Percentiles rank a stretch among this genome's conserved stretches.
These are phyloP conservation scores for Echium plantagineum DNA, from an alignment of 257 asterid genomes.

Conservation along the genomic window DNA sequence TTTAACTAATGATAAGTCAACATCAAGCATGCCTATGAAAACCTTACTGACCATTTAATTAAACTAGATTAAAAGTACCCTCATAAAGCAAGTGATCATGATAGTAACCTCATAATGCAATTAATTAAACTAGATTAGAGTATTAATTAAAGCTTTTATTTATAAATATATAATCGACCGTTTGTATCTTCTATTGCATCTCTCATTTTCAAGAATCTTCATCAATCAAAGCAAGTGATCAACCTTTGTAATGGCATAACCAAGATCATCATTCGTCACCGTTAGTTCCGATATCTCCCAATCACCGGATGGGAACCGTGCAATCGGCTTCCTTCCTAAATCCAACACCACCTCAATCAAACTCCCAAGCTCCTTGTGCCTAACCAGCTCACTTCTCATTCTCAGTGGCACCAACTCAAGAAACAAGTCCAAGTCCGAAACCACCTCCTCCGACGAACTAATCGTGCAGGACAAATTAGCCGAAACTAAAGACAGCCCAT, in stretches of 20 bases:
- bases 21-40: no score
- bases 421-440: conserved; percentile 79
- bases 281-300: conserved; percentile 68
- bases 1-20: no score
- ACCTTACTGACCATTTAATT: no score
- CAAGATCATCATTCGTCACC: conserved; percentile 71
- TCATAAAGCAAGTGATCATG: no score
- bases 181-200: background rate
- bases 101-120: no score
- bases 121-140: no score
- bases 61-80: no score
- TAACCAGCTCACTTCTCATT: conserved; percentile 58
- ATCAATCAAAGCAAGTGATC: conserved; percentile 4
- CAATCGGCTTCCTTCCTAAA: conserved; percentile 90
- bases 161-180: no score
- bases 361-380: conserved; percentile 53
- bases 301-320: conserved; percentile 90
- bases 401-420: conserved; percentile 69
- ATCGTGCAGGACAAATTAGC: conserved; percentile 30
- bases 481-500: conserved; percentile 44
- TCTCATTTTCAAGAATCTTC: no score
- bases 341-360: conserved; percentile 95
- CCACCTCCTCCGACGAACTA: conserved; percentile 37
- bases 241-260: conserved; percentile 82
- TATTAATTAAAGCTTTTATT: no score